Conservation (phyloP, 1,284 basidiomycete species). For the Sphagnurus paluster region DNA sequence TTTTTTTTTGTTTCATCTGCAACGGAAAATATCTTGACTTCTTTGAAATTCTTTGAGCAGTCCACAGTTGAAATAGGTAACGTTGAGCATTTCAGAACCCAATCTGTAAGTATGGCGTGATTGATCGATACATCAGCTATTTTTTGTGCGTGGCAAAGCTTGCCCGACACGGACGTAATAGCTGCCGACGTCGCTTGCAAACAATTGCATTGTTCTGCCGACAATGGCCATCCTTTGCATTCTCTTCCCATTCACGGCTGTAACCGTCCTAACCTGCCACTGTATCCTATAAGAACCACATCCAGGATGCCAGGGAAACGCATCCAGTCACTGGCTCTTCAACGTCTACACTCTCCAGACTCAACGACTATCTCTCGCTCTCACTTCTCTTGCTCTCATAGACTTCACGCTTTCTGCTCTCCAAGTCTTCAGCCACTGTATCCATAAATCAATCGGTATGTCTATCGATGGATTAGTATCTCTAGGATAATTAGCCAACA, state of each 20-base stretch:
- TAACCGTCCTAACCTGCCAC: neutral
- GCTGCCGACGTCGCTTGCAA: no score
- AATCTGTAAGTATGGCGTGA: no score
- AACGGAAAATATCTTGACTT: no score
- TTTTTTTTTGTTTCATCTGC: no score
- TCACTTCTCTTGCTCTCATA: neutral
- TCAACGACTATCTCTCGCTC: neutral
- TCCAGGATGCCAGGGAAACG: neutral
- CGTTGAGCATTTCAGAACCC: no score
- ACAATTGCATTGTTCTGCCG: no score
- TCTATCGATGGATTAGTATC: neutral
- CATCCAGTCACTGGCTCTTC: slow-evolving; percentile 5
- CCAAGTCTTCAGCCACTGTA: neutral
- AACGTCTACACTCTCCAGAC: neutral
- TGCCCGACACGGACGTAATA: no score
- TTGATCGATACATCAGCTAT: no score
- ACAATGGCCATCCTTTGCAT: slow-evolving; percentile 1
- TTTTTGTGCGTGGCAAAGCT: no score
- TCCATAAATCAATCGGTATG: neutral
- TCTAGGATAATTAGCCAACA: neutral
- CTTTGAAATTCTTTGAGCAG: no score
- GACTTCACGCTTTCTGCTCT: neutral
- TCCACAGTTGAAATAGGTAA: no score
- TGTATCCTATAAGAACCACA: neutral
- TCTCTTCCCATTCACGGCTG: slow-evolving; percentile 2